A percentile compares a stretch with the other conserved stretches of the same genome.
phyloP scores from a whole-genome alignment of 73 alveolate genomes.

The Tetrahymena malaccensis region DNA sequence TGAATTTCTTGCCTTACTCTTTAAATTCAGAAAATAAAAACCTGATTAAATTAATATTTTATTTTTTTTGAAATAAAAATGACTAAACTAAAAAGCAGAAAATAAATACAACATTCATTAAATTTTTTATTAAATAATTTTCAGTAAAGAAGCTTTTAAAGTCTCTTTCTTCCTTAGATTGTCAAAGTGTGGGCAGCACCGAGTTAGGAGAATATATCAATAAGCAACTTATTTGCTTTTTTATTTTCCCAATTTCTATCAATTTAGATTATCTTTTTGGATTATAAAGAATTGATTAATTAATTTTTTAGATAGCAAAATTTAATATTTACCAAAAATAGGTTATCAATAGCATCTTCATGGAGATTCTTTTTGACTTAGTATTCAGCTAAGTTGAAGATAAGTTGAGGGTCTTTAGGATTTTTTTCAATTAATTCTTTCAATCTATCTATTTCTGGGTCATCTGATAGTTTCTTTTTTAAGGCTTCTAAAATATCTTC shows the following conservation, averaged over 20 bases:
- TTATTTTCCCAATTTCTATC: constrained; percentile 53
- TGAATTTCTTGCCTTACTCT: no score
- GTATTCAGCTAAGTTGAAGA: constrained; percentile 30
- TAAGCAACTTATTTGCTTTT: constrained; percentile 33
- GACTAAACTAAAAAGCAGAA: no score
- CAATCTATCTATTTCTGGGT: constrained; percentile 15
- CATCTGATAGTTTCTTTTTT: constrained; percentile 2
- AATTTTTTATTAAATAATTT: not conserved
- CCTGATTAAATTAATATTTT: no score
- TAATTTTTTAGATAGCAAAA: not conserved
- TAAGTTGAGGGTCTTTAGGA: constrained; percentile 22
- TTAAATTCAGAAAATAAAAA: no score
- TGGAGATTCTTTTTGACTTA: not conserved
- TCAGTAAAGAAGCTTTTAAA: constrained; percentile 34
- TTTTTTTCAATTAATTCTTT: constrained; percentile 8
- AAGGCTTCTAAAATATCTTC: not conserved
- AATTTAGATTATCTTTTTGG: not conserved
- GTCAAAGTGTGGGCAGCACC: constrained; percentile 44
- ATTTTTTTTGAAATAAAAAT: no score
- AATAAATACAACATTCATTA: not conserved
- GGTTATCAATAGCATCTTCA: constrained; percentile 32
- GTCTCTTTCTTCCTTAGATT: constrained; percentile 47
- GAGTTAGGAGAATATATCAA: constrained; percentile 27
- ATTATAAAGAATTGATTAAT: not conserved
- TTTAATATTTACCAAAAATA: not conserved